Evolutionary conservation across 306 rosid genomes (phyloP), one percentile per base, ranked within the genome.

Genomic region (Castanospermum australe): DNA sequence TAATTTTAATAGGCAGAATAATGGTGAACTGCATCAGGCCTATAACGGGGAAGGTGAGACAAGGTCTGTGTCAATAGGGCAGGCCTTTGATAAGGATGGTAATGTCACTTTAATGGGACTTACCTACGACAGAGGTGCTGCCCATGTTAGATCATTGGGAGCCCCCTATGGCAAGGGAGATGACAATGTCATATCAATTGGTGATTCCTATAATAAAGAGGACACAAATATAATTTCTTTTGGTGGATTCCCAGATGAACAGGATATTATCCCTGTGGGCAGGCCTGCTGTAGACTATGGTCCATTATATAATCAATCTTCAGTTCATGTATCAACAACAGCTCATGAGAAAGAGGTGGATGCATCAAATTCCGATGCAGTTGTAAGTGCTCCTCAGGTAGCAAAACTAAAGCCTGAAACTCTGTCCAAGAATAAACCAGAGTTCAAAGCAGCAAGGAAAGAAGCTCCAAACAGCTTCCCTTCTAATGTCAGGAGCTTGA

Each of bases 391-490:
- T 63, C 70, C 79, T 59, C 83, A 15, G 77, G 79, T 25, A 56
- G 70, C 75, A 69, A 88, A 81, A 86, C 63, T 79, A 66, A 91
- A 82, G 84, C 66, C 87, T 18, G 91, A 90, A 67, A 75, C 73
- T 33, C 80, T 71, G 60, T 39, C 83, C 39, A 91, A 93, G 89
- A 81, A 75, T 84, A 91, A 86, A 81, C 80, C 85, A 54, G 94
- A 91, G 51, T 20, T 52, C 77, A 93, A 88, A 87, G 39, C 76
- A 9, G 55, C 77, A n/a, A 88, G 73, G 89, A 91, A 91, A 88
- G 93, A 89, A 79, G 89, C 97, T 86, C 96, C 98, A 44, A 92
- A 90, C 81, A 88, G 92, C 89, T 91, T 93, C 66, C 98, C 98
- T 14, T 81, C 97, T 36, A 93, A 91, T 79, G 98, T 93, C 83